A percentile compares a stretch with the other conserved stretches of the same genome.
phyloP scores from a whole-genome alignment of 31 red algal genomes.

The Odonthalia washingtoniensis region DNA sequence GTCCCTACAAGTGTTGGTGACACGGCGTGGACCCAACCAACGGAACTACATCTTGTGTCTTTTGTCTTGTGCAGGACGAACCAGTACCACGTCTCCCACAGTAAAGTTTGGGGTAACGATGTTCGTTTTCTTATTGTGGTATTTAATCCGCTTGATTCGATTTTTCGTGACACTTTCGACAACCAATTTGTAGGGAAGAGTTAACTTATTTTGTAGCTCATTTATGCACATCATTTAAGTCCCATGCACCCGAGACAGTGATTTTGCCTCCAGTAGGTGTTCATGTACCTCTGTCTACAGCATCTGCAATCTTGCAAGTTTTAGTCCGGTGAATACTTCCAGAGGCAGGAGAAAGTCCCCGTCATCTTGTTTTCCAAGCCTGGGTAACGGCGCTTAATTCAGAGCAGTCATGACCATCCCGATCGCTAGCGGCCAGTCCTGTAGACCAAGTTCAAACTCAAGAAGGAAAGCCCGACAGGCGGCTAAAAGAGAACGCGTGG shows the following conservation, averaged over 20 bases:
- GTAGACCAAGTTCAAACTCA: neutral
- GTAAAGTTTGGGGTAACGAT: conserved; percentile 37
- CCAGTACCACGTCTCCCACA: conserved; percentile 41
- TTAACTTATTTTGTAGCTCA: neutral
- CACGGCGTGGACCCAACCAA: conserved; percentile 36
- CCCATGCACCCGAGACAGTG: neutral
- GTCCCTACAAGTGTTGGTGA: neutral
- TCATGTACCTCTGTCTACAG: neutral
- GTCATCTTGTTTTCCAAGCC: conserved; percentile 4
- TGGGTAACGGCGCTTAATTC: neutral
- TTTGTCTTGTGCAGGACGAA: conserved; percentile 34
- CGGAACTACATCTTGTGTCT: conserved; percentile 47
- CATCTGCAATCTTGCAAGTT: neutral
- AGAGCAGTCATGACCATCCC: neutral
- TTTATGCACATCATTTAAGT: conserved; percentile 24
- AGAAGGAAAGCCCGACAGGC: neutral
- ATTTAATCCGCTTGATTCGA: conserved; percentile 5
- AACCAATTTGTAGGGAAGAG: conserved; percentile 8
- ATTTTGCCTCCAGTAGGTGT: neutral
- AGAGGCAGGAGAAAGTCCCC: too few species aligned
- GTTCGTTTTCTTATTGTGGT: conserved; percentile 47
- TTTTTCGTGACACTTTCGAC: neutral
- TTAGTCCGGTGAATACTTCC: neutral
- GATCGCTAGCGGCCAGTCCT: conserved; percentile 6
- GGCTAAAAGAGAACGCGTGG: neutral